Evolutionary conservation across 257 asterid species (phyloP).

Genomic region (Petunia axillaris): DNA sequence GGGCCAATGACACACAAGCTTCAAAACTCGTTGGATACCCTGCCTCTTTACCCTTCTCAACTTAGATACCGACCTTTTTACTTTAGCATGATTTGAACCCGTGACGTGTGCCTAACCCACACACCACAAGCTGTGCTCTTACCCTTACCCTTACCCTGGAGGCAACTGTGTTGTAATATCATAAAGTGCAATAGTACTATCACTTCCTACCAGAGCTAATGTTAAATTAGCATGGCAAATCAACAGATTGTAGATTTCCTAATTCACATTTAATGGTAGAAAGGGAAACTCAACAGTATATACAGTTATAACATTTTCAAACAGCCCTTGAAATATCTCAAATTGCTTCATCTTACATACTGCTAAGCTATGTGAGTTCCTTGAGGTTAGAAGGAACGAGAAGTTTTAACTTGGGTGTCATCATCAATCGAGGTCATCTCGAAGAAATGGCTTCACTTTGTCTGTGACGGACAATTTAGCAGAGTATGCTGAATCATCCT

Average conservation of each 20-base stretch:
- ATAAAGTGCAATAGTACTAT: background rate
- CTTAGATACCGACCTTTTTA: no score
- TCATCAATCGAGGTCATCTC: background rate
- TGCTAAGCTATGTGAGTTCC: conserved; percentile 6
- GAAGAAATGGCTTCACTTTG: background rate
- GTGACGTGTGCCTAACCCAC: no score
- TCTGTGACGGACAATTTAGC: conserved; percentile 5
- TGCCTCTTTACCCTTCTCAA: no score
- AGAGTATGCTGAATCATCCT: background rate
- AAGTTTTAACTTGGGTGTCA: conserved; percentile 1
- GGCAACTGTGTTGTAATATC: background rate
- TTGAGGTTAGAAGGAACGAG: conserved; percentile 6
- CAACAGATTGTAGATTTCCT: conserved; percentile 8
- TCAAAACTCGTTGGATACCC: no score
- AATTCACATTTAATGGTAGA: conserved; percentile 10
- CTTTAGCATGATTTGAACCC: no score
- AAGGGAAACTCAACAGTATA: conserved; percentile 9
- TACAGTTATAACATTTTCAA: background rate
- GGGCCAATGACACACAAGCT: no score
- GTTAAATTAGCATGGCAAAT: background rate
- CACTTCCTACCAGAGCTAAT: background rate
- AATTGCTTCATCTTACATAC: conserved; percentile 9
- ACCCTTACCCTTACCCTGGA: no score
- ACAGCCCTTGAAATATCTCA: background rate
- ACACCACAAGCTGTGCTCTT: no score